Evolutionary conservation across 1,139 yeast species (phyloP).

Genomic region (Candida sp.): DNA sequence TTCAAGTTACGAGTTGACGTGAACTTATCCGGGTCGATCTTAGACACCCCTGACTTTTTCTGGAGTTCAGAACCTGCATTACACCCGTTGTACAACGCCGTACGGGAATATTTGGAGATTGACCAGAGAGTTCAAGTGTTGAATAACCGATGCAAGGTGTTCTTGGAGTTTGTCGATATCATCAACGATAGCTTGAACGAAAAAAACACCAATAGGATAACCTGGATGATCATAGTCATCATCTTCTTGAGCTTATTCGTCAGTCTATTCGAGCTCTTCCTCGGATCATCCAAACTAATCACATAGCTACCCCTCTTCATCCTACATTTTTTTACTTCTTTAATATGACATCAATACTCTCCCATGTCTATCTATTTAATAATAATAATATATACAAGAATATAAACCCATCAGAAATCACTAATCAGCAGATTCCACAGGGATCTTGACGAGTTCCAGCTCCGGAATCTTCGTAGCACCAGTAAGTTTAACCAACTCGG

Average conservation of each 20-base stretch:
- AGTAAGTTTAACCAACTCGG: slow-evolving; percentile 34
- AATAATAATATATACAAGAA: neutral
- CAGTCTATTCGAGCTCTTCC: slow-evolving; percentile 45
- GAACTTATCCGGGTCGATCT: slow-evolving; percentile 84
- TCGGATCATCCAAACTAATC: neutral
- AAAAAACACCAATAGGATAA: slow-evolving; percentile 86
- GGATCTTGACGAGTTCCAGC: slow-evolving; percentile 27
- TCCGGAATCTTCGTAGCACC: slow-evolving; percentile 32
- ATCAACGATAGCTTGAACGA: slow-evolving; percentile 96
- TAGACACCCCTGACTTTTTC: slow-evolving; percentile 95
- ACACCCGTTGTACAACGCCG: slow-evolving; percentile 89
- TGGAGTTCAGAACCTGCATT: slow-evolving; percentile 98
- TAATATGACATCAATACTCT: neutral
- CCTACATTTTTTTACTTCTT: neutral
- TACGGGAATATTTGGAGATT: slow-evolving; percentile 90
- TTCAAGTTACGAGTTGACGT: slow-evolving; percentile 94
- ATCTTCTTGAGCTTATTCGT: slow-evolving; percentile 54
- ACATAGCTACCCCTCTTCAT: neutral
- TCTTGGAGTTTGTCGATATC: slow-evolving; percentile 90
- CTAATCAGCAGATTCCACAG: neutral
- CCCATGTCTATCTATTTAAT: neutral
- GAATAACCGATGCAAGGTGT: slow-evolving; percentile 93
- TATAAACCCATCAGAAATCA: neutral
- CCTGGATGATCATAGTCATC: slow-evolving; percentile 88
- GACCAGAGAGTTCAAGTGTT: slow-evolving; percentile 94